Evolutionary conservation across 78 protist genomes (phyloP).

Genomic region (Bodo saltans): DNA sequence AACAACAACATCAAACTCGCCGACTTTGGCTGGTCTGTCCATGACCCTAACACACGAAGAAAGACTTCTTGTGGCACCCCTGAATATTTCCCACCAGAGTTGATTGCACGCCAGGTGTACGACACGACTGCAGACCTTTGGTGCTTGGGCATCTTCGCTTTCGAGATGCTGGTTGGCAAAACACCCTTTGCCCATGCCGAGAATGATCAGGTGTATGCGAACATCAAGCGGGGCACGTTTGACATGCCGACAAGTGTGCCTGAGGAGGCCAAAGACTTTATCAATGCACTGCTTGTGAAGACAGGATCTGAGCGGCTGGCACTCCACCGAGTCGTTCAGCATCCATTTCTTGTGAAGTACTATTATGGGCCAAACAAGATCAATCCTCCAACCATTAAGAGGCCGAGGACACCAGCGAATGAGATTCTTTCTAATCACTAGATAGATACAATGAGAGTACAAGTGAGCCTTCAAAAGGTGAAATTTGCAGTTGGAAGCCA

Average conservation of each 20-base stretch:
- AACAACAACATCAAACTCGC: constrained; percentile 69
- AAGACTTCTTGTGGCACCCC: constrained; percentile 84
- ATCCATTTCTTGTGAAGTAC: neutral
- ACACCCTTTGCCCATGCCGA: constrained; percentile 77
- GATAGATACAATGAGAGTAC: no score
- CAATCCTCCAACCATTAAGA: neutral
- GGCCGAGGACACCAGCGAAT: no score
- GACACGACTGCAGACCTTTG: constrained; percentile 79
- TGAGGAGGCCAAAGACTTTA: constrained; percentile 51
- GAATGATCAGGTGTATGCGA: constrained; percentile 38
- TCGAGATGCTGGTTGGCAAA: constrained; percentile 80
- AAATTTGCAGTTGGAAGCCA: no score
- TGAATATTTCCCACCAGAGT: constrained; percentile 94
- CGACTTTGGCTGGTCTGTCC: constrained; percentile 79
- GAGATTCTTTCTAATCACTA: no score
- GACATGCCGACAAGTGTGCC: constrained; percentile 47
- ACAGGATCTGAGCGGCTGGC: constrained; percentile 4
- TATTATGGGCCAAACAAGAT: neutral
- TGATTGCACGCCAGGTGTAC: constrained; percentile 69
- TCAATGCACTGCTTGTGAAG: neutral
- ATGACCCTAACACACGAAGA: constrained; percentile 34
- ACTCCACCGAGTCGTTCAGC: neutral
- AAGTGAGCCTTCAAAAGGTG: no score
- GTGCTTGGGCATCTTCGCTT: constrained; percentile 82
- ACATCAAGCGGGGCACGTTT: constrained; percentile 54